Evolutionary conservation across 208 protist species (phyloP).

Genomic region (Wallacemonas sp.): DNA sequence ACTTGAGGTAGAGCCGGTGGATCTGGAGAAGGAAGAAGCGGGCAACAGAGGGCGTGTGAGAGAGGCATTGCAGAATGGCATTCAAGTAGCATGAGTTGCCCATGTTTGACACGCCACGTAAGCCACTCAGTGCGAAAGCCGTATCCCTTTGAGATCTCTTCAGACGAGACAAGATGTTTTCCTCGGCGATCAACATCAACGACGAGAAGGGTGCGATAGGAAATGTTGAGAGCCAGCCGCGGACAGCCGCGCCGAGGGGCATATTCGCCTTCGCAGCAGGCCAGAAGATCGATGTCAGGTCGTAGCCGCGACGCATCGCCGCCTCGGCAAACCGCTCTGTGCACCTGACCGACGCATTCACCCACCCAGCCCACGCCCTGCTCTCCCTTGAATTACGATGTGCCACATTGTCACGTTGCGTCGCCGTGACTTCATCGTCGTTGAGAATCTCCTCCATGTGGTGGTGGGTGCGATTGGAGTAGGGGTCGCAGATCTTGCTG

Average conservation of each 20-base stretch:
- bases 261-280: not conserved
- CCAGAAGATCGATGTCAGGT: not conserved
- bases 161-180: not conserved
- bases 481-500: not conserved
- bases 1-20: not conserved
- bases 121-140: not conserved
- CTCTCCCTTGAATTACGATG: not conserved
- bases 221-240: slow-evolving; percentile 5
- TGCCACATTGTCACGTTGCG: not conserved
- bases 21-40: slow-evolving; percentile 17
- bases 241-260: not conserved
- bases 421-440: not conserved
- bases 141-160: not conserved
- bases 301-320: not conserved
- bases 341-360: not conserved
- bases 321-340: not conserved
- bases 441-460: slow-evolving; percentile 8
- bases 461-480: not conserved
- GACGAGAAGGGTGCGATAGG: slow-evolving; percentile 11
- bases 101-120: slow-evolving; percentile 18
- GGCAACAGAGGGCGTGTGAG: slow-evolving; percentile 13
- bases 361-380: not conserved
- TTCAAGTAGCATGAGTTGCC: slow-evolving; percentile 35
- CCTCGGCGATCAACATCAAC: slow-evolving; percentile 6
- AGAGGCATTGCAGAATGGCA: slow-evolving; percentile 23